Base-by-base conservation (phyloP, 2,329 filamentous ascomycete species). In the Neofusicoccum umdonicola region DNA sequence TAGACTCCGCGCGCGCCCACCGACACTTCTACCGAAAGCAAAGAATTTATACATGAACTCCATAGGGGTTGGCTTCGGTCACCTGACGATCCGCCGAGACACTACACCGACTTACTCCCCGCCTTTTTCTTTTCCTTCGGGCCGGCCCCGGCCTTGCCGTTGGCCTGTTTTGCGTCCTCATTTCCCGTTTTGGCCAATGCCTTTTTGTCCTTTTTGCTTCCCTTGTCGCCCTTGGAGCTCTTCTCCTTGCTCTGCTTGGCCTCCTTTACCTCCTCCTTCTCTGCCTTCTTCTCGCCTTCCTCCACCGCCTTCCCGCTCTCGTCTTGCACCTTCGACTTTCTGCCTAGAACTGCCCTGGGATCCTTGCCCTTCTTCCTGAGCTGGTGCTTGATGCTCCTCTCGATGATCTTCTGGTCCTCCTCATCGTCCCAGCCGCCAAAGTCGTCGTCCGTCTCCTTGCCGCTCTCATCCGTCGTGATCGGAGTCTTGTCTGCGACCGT, bases 401-500 rank as follows among this genome's bases (percentile, higher is more conserved):
- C 77, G 65, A 84, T 83, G 65, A 79, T 79, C 69, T 74, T 74
- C 54, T 77, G 69, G 66, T 84, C 82, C 67, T 83, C 82, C n/a
- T 82, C 80, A 5, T 82, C 80, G 56, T 83, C 81, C 65, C 78
- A 84, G 34, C 78, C 81, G 37, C 80, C 82, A 75, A 84, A 84
- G 64, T 77, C 79, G 54, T 76, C 68, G 3, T 71, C 77, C 17
- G 76, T 73, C 2, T 74, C 70, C 52, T 69, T 69, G 12, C 69
- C 71, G 1, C 67, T 68, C 48, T 72, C 71, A 12, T 73, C 77
- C 6, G 77, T 75, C 9, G 80, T 79, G 12, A 80, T 74, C 12
- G 90, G 90, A 1, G 88, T 87, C 81, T 87, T 90, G 76, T 95
- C 90, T 17, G 89, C 76, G 47, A 81, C 73, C 51, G 74, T 71